These are phyloP conservation scores for Penicillium coffeae DNA, from an alignment of 495 filamentous ascomycete genomes.

Conservation along the genomic window DNA sequence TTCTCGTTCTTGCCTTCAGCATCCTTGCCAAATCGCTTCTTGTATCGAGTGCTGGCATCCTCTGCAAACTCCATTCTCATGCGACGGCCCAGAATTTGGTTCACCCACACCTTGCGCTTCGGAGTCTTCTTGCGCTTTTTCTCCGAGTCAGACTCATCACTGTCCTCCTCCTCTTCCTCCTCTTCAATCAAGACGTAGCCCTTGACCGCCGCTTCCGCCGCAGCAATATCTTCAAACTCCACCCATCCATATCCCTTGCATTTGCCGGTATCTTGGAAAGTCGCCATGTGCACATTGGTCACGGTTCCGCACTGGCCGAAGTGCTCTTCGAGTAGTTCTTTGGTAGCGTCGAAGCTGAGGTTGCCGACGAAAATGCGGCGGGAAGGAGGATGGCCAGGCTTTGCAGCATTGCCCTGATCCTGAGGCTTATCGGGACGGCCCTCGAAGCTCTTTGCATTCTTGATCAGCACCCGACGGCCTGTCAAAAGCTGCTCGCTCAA, in stretches of 20 bases:
- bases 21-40: constrained; percentile 86
- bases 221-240: constrained; percentile 73
- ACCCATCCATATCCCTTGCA: constrained; percentile 98
- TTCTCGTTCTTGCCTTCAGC: constrained; percentile 35
- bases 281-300: constrained; percentile 76
- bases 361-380: constrained; percentile 91
- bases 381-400: constrained; percentile 56
- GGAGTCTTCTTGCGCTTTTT: constrained; percentile 52
- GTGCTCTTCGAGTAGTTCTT: constrained; percentile 72
- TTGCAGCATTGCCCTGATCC: constrained; percentile 33
- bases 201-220: constrained; percentile 72
- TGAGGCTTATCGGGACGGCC: constrained; percentile 65
- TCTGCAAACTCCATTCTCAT: constrained; percentile 92
- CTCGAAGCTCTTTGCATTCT: constrained; percentile 80
- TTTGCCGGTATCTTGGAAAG: constrained; percentile 94
- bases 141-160: constrained; percentile 32
- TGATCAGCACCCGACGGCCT: constrained; percentile 83
- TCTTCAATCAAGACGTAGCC: constrained; percentile 68
- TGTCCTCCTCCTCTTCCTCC: constrained; percentile 53
- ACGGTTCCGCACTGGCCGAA: constrained; percentile 81
- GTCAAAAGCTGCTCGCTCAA: constrained; percentile 74
- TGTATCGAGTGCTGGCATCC: constrained; percentile 79
- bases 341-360: constrained; percentile 77
- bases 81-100: constrained; percentile 69
- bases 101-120: constrained; percentile 74